Evolutionary conservation across 2,329 filamentous ascomycete genomes (phyloP), one percentile per base, ranked within the genome.

Genomic region (Cryoendolithus antarcticus): DNA sequence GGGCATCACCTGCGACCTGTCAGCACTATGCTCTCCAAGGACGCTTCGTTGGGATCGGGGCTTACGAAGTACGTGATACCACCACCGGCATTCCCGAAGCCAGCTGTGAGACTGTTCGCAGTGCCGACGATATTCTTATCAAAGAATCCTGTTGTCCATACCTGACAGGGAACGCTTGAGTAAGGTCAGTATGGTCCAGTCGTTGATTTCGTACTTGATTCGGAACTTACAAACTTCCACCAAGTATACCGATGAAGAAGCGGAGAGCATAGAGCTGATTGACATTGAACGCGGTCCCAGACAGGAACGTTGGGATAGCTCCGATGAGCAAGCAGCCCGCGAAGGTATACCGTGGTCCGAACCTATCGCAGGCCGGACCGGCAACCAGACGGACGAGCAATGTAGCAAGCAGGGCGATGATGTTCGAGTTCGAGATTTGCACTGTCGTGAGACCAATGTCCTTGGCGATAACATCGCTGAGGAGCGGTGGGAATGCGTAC

Each of bases 91-190:
- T 93, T 94, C 37, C 86, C 88, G 65, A 83, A 80, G 9, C 88
- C 88, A 32, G 79, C 88, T 1, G 86, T 80, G 11, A 94, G 63
- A 2, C 85, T 82, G 56, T 94, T 95, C 44, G 86, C 84, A 5
- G 84, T 88, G 35, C 88, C 88, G 11, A 94, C 82, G 19, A 94
- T 72, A 52, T 88, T 91, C 66, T 88, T 91, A 64, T 95, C 86
- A 58, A 86, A 94, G 68, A 93, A 94, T 0, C 80, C 85, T 0
- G 86, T 94, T 7, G 81, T 84, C 85, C 86, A 94, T 5, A 93
- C 88, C 57, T 93, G 86, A 59, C 86, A 93, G 9, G 83, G 83
- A 0, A 89, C 83, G 51, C 19, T 21, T 21, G 19, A 21, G 19
- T 21, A 21, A 21, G 19, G 19, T 21, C 19, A 21, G 19, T 21